phyloP scores from a whole-genome alignment of 2,329 filamentous ascomycete species.

The Microdochium trichocladiopsis region DNA sequence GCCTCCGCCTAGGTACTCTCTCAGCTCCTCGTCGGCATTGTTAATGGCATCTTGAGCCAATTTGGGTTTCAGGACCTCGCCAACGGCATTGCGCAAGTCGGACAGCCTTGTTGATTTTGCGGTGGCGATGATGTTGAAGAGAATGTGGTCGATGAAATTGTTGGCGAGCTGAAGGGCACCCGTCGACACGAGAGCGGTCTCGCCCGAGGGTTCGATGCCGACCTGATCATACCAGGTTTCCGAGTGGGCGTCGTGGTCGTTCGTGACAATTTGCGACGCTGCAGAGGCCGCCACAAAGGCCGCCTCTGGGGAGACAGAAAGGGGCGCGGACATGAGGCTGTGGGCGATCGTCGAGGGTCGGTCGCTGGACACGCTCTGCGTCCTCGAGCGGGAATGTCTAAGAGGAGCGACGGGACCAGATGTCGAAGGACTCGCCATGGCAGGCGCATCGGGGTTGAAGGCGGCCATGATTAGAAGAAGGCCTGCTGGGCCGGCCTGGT shows the following conservation, averaged over 20 bases:
- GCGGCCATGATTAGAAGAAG: neutral
- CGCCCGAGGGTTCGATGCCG: slow-evolving; percentile 55
- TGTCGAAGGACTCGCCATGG: slow-evolving; percentile 1
- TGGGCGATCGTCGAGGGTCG: slow-evolving; percentile 52
- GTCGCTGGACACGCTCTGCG: slow-evolving; percentile 65
- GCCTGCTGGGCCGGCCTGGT: too few relatives aligned
- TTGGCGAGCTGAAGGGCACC: slow-evolving; percentile 76
- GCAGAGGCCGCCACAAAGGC: slow-evolving; percentile 84
- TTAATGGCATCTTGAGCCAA: slow-evolving; percentile 78
- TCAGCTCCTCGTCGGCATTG: slow-evolving; percentile 78
- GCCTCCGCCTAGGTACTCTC: slow-evolving; percentile 75
- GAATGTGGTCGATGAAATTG: slow-evolving; percentile 84
- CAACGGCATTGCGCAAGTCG: slow-evolving; percentile 72
- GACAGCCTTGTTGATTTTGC: slow-evolving; percentile 72
- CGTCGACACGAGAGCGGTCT: slow-evolving; percentile 65
- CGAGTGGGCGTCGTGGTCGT: slow-evolving; percentile 72
- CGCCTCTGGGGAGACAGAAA: slow-evolving; percentile 65
- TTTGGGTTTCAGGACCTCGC: slow-evolving; percentile 81
- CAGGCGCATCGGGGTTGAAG: neutral
- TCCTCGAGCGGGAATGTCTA: slow-evolving; percentile 32
- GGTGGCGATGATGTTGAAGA: slow-evolving; percentile 81
- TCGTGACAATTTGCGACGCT: slow-evolving; percentile 86
- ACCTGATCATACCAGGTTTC: slow-evolving; percentile 64
- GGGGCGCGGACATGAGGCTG: slow-evolving; percentile 59
- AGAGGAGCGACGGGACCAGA: neutral